These are phyloP conservation scores for Brassica cretica DNA, from an alignment of 345 rosid species.

Conservation along the genomic window DNA sequence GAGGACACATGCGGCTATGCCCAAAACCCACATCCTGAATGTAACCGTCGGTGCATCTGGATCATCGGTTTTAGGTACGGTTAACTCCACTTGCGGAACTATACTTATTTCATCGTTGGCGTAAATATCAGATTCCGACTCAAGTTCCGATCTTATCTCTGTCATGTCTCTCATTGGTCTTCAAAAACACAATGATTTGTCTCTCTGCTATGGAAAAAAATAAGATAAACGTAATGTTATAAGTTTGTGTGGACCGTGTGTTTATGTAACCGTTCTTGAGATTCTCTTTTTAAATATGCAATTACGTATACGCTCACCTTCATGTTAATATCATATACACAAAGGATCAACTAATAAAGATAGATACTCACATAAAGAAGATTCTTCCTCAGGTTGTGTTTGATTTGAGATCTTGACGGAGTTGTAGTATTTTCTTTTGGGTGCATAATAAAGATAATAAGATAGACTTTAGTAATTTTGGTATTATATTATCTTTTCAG, in stretches of 20 bases:
- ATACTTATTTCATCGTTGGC: slow-evolving; percentile 41
- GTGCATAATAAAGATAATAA: background rate
- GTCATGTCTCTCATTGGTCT: slow-evolving; percentile 6
- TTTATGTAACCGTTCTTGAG: slow-evolving; percentile 6
- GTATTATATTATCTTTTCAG: slow-evolving; percentile 6
- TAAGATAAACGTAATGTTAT: background rate
- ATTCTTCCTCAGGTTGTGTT: slow-evolving; percentile 12
- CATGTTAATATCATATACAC: background rate
- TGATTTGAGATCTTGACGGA: slow-evolving; percentile 2
- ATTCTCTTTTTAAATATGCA: background rate
- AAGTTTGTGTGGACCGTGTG: background rate
- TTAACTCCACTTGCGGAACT: slow-evolving; percentile 67
- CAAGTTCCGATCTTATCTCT: background rate
- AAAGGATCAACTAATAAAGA: background rate
- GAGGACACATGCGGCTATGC: slow-evolving; percentile 53
- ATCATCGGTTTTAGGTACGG: slow-evolving; percentile 81
- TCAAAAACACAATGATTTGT: background rate
- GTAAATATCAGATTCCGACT: background rate
- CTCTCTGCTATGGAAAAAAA: background rate
- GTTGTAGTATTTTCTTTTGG: background rate
- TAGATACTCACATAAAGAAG: background rate
- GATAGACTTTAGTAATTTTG: background rate
- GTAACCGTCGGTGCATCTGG: slow-evolving; percentile 62
- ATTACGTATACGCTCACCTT: background rate
- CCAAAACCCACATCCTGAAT: slow-evolving; percentile 87